Evolutionary conservation across 345 rosid species (phyloP).

Genomic region (Salix koriyanagi): DNA sequence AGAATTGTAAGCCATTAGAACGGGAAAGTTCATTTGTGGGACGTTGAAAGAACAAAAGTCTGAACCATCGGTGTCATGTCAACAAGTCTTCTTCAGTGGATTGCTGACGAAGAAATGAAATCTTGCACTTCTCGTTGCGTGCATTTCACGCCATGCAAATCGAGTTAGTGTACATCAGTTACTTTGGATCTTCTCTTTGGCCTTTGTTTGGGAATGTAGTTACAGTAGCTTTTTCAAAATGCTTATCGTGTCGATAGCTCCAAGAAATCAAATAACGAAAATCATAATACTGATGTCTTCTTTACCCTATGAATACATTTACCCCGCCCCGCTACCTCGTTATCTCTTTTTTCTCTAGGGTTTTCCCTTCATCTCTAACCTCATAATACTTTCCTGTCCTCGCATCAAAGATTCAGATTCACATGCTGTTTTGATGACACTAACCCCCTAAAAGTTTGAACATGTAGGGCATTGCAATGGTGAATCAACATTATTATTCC

Average conservation of each 20-base stretch:
- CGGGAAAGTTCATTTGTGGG: too few relatives aligned
- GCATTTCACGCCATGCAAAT: not conserved
- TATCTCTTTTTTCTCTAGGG: not conserved
- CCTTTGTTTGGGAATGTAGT: too few relatives aligned
- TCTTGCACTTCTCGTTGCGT: not conserved
- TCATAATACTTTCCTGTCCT: not conserved
- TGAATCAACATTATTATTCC: not conserved
- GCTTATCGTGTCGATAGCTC: too few relatives aligned
- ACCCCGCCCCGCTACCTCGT: not conserved
- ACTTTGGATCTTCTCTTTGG: not conserved
- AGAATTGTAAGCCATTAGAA: too few relatives aligned
- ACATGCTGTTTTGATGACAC: not conserved
- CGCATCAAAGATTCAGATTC: not conserved
- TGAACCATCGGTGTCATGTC: too few relatives aligned
- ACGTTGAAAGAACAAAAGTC: too few relatives aligned
- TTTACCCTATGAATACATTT: not conserved
- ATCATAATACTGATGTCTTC: not conserved
- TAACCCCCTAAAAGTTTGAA: not conserved
- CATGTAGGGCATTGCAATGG: not conserved
- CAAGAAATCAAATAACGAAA: not conserved
- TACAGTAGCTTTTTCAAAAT: too few relatives aligned
- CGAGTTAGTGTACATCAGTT: not conserved
- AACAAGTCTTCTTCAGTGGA: not conserved
- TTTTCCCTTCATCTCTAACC: not conserved
- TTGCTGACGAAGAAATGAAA: not conserved